Evolutionary conservation across 805 yeast species (phyloP).

Genomic region (Vanderwaltozyma yarrowii): DNA sequence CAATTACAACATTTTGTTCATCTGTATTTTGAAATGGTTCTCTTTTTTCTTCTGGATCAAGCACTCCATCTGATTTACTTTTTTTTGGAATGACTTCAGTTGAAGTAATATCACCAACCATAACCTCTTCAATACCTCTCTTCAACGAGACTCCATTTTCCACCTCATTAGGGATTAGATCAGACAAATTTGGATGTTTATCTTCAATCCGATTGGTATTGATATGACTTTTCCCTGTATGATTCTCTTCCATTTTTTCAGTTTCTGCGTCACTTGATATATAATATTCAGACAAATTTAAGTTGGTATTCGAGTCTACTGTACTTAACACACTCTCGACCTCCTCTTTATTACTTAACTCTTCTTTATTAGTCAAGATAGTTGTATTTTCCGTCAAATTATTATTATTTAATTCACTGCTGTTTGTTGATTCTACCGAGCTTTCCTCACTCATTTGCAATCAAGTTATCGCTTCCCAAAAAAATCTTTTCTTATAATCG

Average conservation of each 20-base stretch:
- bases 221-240: conserved; percentile 46
- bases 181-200: conserved; percentile 13
- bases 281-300: conserved; percentile 14
- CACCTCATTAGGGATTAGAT: conserved; percentile 8
- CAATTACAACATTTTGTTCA: conserved; percentile 22
- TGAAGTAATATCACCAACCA: conserved; percentile 4
- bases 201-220: conserved; percentile 10
- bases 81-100: no score
- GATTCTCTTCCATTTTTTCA: conserved; percentile 84
- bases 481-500: no score
- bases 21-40: conserved; percentile 8
- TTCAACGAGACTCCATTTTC: conserved; percentile 25
- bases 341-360: conserved; percentile 5
- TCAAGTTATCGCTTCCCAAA: no score
- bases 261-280: conserved; percentile 77
- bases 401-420: neutral
- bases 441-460: conserved; percentile 1
- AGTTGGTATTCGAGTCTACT: conserved; percentile 12
- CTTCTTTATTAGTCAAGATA: neutral
- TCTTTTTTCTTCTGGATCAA: no score
- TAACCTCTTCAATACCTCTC: conserved; percentile 27
- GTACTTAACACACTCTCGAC: conserved; percentile 19
- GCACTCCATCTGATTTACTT: no score
- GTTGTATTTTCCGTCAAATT: neutral
- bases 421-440: neutral